Evolutionary conservation across 345 rosid species (phyloP), one percentile per base, ranked within the genome.

Genomic region (Euphorbia lathyris): DNA sequence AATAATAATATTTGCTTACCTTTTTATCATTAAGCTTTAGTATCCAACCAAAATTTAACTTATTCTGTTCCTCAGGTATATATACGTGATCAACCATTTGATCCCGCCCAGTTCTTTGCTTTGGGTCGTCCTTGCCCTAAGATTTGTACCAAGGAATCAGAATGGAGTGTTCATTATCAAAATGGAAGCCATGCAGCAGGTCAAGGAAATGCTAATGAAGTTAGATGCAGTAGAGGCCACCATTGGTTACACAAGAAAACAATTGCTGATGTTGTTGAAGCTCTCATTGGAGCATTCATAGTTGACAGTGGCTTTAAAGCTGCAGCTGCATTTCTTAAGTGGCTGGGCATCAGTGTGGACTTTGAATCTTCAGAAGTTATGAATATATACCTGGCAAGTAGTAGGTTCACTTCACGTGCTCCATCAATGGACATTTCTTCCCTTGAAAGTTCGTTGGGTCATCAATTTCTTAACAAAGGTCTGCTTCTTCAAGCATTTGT

Each of bases 301-400:
- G 96, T 91, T 78, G 98, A 93, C 66, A 80, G 85, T 72, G 97
- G 98, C 74, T 93, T 93, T 82, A 87, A 84, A 81, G 96, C 90
- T 42, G 96, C 98, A 69, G 69, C 77, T 58, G 90, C 89, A 58
- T 91, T 93, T 84, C 94, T 93, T 74, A 83, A 78, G 78, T 93
- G 98, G 98, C 79, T 93, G 67, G 94, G 96, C 69, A 86, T 93
- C 70, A 66, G 78, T 65, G 86, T 85, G 63, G 86, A 89, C 65
- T 91, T 89, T 74, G 89, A 84, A 63, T 77, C 79, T 45, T 57
- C 80, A 63, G 90, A 78, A 79, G 88, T 89, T 52, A 72, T 66
- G 50, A 73, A 85, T 65, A 78, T 77, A 78, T 89, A 92, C 78
- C 58, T 57, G 32, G 85, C 74, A 68, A 91, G 97, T 80, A 73